phyloP scores from a whole-genome alignment of 2,329 filamentous ascomycete genomes.

The Aspergillus jensenii region DNA sequence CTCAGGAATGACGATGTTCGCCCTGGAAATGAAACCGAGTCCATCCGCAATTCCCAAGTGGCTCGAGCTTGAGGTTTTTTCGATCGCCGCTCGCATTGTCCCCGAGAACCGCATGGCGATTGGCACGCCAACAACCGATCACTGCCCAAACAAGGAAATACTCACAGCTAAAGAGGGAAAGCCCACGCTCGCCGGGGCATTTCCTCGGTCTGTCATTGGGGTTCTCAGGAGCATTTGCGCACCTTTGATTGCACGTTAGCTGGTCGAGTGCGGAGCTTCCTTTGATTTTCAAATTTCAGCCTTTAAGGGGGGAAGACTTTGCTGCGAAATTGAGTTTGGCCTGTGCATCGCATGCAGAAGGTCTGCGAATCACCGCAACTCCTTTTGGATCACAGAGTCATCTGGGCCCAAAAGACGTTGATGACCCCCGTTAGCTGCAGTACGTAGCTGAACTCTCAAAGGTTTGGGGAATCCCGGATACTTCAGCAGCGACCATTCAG shows the following conservation, averaged over 20 bases:
- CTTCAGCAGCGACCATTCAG: constrained; percentile 1
- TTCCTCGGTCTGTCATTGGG: constrained; percentile 6
- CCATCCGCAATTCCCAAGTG: constrained; percentile 9
- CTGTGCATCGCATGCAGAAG: constrained; percentile 11
- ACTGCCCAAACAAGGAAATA: constrained; percentile 23
- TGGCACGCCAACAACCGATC: constrained; percentile 21
- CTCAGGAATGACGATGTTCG: constrained; percentile 13
- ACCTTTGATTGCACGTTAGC: constrained; percentile 13
- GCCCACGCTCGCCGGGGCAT: constrained; percentile 16
- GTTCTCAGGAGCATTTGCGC: constrained; percentile 13
- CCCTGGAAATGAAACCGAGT: constrained; percentile 9
- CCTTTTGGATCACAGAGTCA: neutral
- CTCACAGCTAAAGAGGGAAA: constrained; percentile 16
- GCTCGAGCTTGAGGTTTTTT: constrained; percentile 10
- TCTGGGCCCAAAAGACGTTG: constrained; percentile 1
- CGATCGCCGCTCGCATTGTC: constrained; percentile 15
- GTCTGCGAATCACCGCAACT: constrained; percentile 4
- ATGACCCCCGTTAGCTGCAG: constrained; percentile 10
- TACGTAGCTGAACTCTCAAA: constrained; percentile 1
- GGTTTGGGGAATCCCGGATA: neutral
- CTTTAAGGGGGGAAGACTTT: neutral
- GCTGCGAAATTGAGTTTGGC: constrained; percentile 7
- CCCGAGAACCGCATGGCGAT: constrained; percentile 14
- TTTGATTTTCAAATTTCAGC: constrained; percentile 3
- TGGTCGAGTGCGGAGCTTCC: neutral